These are phyloP conservation scores for Lenzites betulinus DNA, from an alignment of 768 basidiomycete genomes.

Conservation along the genomic window DNA sequence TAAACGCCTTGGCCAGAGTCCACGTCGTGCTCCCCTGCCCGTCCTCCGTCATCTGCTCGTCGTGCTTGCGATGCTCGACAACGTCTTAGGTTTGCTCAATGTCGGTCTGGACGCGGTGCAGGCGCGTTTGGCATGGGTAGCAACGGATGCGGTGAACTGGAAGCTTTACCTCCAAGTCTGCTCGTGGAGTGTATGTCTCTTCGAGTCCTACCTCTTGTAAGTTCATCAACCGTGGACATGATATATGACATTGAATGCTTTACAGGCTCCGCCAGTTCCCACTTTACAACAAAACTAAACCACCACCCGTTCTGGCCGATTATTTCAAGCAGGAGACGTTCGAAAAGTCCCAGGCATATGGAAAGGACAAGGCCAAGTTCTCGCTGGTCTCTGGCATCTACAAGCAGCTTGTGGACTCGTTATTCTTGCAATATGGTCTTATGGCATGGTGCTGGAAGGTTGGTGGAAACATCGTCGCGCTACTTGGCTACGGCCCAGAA, in stretches of 20 bases:
- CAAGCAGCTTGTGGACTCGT: conserved; percentile 70
- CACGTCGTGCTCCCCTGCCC: too few species aligned
- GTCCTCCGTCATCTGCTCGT: not conserved
- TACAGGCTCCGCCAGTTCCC: conserved; percentile 80
- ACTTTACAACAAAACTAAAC: conserved; percentile 73
- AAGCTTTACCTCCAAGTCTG: conserved; percentile 77
- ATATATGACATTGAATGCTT: not conserved
- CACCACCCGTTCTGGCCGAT: conserved; percentile 65
- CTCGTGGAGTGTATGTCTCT: conserved; percentile 77
- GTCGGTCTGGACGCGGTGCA: conserved; percentile 51
- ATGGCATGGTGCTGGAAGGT: conserved; percentile 82
- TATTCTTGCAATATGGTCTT: conserved; percentile 71
- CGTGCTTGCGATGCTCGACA: not conserved
- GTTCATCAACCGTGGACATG: conserved; percentile 28
- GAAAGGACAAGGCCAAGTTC: conserved; percentile 86
- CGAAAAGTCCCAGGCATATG: conserved; percentile 89
- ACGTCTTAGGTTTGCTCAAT: conserved; percentile 29
- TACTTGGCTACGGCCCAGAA: conserved; percentile 64
- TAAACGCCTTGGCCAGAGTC: not conserved
- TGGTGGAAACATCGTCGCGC: conserved; percentile 54
- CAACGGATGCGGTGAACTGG: conserved; percentile 76
- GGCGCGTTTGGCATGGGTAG: conserved; percentile 67
- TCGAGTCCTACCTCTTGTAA: conserved; percentile 86
- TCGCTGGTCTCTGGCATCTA: conserved; percentile 72
- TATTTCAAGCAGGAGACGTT: conserved; percentile 76